Percentiles rank a stretch among this genome's conserved stretches.
These are phyloP conservation scores for Leishmania arabica DNA, from an alignment of 208 protist genomes.

Conservation along the genomic window DNA sequence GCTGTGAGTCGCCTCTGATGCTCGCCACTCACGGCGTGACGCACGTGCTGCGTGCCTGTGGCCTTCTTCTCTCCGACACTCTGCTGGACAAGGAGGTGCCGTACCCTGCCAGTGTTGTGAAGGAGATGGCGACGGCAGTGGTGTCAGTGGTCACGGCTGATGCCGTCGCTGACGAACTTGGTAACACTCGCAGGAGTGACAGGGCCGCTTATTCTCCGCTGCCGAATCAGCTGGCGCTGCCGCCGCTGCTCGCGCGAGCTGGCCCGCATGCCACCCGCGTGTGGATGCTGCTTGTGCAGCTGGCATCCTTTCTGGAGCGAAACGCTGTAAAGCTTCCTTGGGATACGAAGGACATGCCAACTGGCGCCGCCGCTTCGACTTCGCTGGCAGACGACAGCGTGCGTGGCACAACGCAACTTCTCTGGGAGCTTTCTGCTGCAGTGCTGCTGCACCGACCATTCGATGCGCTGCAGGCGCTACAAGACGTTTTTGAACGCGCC, in stretches of 20 bases:
- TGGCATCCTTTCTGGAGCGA: slow-evolving; percentile 19
- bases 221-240: neutral
- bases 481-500: neutral
- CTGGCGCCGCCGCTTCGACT: neutral
- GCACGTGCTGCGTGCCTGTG: slow-evolving; percentile 26
- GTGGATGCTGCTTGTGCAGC: slow-evolving; percentile 21
- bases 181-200: neutral
- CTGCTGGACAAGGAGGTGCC: slow-evolving; percentile 13
- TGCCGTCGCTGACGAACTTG: neutral
- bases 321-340: slow-evolving; percentile 9
- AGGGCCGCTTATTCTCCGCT: neutral
- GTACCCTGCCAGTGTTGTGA: slow-evolving; percentile 10
- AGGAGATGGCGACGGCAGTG: slow-evolving; percentile 1
- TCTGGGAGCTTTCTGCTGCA: slow-evolving; percentile 26
- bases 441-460: slow-evolving; percentile 11
- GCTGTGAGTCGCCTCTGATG: slow-evolving; percentile 5
- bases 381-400: neutral
- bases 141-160: neutral
- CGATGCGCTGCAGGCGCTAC: slow-evolving; percentile 10
- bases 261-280: slow-evolving; percentile 20
- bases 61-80: slow-evolving; percentile 15
- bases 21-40: slow-evolving; percentile 29
- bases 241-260: slow-evolving; percentile 5
- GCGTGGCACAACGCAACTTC: neutral
- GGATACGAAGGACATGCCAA: neutral